Evolutionary conservation across 2,329 filamentous ascomycete species (phyloP), one percentile per base, ranked within the genome.

Genomic region (Aotearoamyces nothofagi): DNA sequence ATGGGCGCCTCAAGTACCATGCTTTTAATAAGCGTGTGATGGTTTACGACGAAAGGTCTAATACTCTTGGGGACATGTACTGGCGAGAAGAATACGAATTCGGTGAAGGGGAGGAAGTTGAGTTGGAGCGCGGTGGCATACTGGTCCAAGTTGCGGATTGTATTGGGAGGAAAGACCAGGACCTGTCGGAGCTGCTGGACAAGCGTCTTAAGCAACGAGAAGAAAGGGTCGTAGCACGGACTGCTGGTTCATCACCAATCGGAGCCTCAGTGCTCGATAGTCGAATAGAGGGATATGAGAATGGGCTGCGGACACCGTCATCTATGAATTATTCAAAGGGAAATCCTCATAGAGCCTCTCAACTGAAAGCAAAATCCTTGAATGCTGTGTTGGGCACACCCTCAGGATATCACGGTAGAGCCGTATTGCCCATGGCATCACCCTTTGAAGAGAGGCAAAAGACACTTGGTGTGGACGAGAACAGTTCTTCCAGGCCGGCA

Each of bases 21-120:
- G 78, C 79, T 1, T 93, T 92, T 66, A 94, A 94, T 57, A 81
- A 75, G 47, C 73, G 82, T 4, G 61, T 90, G 34, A 92, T 94
- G 81, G 80, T 92, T 5, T 87, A 90, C 43, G 84, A 93, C 50
- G 73, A 81, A 26, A 60, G 69, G 3, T 72, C 79, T 0, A 82
- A 86, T 48, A 82, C 77, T 39, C 66, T 94, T 15, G 86, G 84
- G 3, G 86, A 93, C 49, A 70, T 73, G 17, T 82, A 93, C 53
- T 90, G 80, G 75, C 71, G 72, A 24, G 64, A 73, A 25, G 65
- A 68, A 29, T 66, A 64, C 20, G 65, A 68, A n/a, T 57, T 93
- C 14, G 68, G 69, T 17, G 79, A 90, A 34, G 86, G 84, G 5
- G 81, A 92, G 36, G 83, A 93, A 51, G 50, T 94, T 29, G 64